Evolutionary conservation across 73 alveolate genomes (phyloP), one percentile per base, ranked within the genome.

Genomic region (Paramecium bursaria): DNA sequence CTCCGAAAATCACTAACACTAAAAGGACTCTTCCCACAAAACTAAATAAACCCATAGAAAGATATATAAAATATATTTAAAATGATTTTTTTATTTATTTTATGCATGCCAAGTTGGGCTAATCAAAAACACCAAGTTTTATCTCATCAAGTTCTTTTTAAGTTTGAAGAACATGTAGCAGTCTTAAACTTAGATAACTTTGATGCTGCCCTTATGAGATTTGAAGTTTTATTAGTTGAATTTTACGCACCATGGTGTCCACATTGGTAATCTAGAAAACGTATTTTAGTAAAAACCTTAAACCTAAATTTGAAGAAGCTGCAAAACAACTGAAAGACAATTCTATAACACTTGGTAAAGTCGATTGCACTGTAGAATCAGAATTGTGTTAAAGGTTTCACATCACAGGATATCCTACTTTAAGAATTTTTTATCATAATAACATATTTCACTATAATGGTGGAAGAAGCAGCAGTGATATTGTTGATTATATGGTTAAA

Each of bases 161-260:
- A 39, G 29, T 21, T 26, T 5, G 82, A 67, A 21, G 3, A 39
- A 2, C 35, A 67, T 3, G 82, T 67, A 6, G 44, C 44, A 13
- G 57, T 67, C 2, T 39, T 67, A 11, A 30, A 67, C 21, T 21
- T 1, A 0, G 4, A 39, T 3, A 67, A 67, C 22, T 67, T 67
- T 67, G 82, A 67, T 27, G 82, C 82, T 21, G 82, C 82, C 19
- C 44, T 67, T 17, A 67, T 67, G 82, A 67, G 60, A 39, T 67
- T 33, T 14, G 60, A 67, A 19, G 82, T 67, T n/a, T 13, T 67
- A 3, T 67, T 67, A 42, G 82, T 67, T 1, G 30, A 5, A 15
- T 67, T 67, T 21, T 67, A 67, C 44, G 82, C 82, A 13, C 82
- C 82, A 3, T 67, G 82, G 82, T 67, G 82, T 39, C 82, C 82